Evolutionary conservation across 768 basidiomycete genomes (phyloP).

Genomic region (Leccinum boreale): DNA sequence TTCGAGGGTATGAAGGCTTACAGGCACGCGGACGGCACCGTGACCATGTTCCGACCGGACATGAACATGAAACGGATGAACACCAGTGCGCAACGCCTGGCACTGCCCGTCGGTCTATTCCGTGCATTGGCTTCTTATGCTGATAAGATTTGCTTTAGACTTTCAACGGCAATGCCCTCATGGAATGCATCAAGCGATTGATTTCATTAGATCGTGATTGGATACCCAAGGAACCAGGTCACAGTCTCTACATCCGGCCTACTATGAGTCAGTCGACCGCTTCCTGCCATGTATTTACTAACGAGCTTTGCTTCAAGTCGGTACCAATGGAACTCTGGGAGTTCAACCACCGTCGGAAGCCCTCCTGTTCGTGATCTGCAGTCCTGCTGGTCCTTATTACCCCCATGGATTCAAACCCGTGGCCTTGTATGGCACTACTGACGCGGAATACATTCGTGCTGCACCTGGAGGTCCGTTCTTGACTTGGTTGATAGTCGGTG

Average conservation of each 20-base stretch:
- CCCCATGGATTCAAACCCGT: conserved; percentile 88
- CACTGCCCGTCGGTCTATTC: conserved; percentile 57
- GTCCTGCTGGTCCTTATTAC: conserved; percentile 75
- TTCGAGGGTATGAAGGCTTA: conserved; percentile 98
- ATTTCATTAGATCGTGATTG: conserved; percentile 81
- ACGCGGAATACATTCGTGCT: conserved; percentile 68
- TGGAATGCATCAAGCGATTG: conserved; percentile 83
- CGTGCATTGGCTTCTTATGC: neutral
- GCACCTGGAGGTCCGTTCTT: conserved; percentile 65
- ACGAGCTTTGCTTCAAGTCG: conserved; percentile 49
- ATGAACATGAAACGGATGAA: conserved; percentile 99
- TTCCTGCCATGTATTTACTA: neutral
- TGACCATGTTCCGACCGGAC: conserved; percentile 89
- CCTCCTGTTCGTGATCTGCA: conserved; percentile 60
- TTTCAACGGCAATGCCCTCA: conserved; percentile 73
- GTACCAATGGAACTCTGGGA: conserved; percentile 49
- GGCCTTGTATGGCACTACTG: conserved; percentile 76
- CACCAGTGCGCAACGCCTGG: conserved; percentile 71
- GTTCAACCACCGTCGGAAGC: conserved; percentile 67
- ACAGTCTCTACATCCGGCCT: conserved; percentile 90
- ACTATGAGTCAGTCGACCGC: conserved; percentile 51
- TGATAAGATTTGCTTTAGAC: conserved; percentile 39
- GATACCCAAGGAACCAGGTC: conserved; percentile 86
- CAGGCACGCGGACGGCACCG: conserved; percentile 63
- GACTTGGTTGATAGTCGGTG: neutral